Evolutionary conservation across 441 rosid species (phyloP).

Genomic region (Jatropha podagrica): DNA sequence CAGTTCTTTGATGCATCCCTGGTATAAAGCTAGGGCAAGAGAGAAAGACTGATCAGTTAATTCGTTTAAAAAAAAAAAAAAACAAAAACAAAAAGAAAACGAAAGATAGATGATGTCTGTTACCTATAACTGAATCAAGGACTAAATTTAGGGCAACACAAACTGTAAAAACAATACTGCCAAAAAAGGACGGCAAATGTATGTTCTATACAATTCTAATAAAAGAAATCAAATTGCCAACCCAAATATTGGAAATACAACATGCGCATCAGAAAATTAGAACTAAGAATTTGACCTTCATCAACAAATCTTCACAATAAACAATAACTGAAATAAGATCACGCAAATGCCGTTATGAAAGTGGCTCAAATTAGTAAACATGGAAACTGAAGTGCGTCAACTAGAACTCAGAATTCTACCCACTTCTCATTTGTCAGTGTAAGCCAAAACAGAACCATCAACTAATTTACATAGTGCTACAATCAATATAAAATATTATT

Average conservation of each 20-base stretch:
- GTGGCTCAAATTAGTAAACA: background rate
- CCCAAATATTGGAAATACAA: background rate
- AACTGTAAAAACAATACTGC: background rate
- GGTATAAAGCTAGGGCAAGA: constrained; percentile 57
- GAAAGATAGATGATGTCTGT: background rate
- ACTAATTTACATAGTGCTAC: background rate
- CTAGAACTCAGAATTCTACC: background rate
- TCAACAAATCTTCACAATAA: background rate
- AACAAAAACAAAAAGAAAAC: background rate
- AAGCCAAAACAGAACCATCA: background rate
- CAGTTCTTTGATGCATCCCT: constrained; percentile 89
- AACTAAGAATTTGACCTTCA: background rate
- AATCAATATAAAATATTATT: background rate
- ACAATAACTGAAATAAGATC: background rate
- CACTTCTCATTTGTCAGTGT: background rate
- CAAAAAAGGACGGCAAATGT: background rate
- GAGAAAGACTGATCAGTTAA: constrained; percentile 7
- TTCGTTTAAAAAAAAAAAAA: background rate
- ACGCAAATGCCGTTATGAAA: background rate
- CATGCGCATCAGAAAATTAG: background rate
- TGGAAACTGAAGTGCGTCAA: background rate
- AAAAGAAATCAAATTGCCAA: background rate
- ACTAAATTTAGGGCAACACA: background rate
- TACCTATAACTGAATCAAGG: background rate
- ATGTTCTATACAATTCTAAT: background rate